A percentile compares a stretch with the other conserved stretches of the same genome.
Conservation (phyloP, 345 rosid species). For the Cardamine chenopodiifolia region DNA sequence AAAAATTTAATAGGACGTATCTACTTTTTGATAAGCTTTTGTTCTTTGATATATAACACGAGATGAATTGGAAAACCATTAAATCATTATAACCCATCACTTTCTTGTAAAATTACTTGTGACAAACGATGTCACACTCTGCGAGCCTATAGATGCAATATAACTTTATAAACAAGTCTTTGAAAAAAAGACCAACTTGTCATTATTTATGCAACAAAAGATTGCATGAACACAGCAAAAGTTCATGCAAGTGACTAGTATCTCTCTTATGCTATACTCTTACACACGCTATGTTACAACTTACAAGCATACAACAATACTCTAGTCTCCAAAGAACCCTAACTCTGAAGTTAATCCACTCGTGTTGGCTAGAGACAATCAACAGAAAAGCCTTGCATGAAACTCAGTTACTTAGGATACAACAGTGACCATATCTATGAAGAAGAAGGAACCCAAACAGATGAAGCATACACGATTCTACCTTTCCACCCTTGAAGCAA, state of each 20-base stretch:
- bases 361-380: slow-evolving; percentile 15
- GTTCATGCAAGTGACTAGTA: slow-evolving; percentile 5
- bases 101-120: not conserved
- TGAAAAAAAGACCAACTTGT: not conserved
- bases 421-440: slow-evolving; percentile 33
- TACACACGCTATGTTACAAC: slow-evolving; percentile 32
- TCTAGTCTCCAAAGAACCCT: slow-evolving; percentile 27
- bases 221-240: slow-evolving; percentile 22
- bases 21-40: not conserved
- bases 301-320: slow-evolving; percentile 26
- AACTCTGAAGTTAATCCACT: slow-evolving; percentile 19
- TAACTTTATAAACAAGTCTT: not conserved
- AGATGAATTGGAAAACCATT: not conserved
- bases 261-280: slow-evolving; percentile 11
- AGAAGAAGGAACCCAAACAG: slow-evolving; percentile 62
- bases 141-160: not conserved
- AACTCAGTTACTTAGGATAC: slow-evolving; percentile 2
- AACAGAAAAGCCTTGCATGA: slow-evolving; percentile 25
- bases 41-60: not conserved
- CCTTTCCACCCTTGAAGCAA: slow-evolving; percentile 91
- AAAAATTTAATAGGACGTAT: not conserved
- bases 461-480: slow-evolving; percentile 62
- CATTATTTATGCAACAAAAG: slow-evolving; percentile 35
- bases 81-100: not conserved
- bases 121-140: not conserved